Base-by-base conservation (phyloP, 805 yeast species). In the Wickerhamiella cacticola region DNA sequence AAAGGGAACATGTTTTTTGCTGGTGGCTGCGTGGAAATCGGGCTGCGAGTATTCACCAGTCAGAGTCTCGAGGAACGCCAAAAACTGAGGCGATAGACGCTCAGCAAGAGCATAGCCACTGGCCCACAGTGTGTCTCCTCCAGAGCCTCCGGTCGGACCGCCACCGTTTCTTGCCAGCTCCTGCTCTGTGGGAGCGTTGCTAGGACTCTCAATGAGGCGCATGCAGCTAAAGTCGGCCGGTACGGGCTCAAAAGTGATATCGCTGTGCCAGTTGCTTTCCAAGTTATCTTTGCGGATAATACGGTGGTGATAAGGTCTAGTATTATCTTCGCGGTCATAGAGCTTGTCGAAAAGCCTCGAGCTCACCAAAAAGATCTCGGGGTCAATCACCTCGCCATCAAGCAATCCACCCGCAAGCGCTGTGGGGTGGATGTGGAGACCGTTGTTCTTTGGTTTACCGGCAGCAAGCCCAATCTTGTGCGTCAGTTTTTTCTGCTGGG, bases 191-290 rank as follows among this genome's bases (percentile, higher is more conserved):
- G 46, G 41, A 25, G 24, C 25, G 25, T 35, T 26, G 22, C 41
- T 44, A 24, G 72, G 67, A 16, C 74, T 65, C 55, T 75, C 76
- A 56, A 71, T 65, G 54, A 74, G 75, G 10, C 54, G 45, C 54
- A 78, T 64, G 52, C 70, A 73, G 3, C 81, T 75, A 53, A 71
- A 64, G 19, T 76, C 78, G 2, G 80, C 73, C 5, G 80, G 79
- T 48, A 73, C 74, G 41, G 65, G 63, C 62, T 76, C 80, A 55
- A 75, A 78, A 36, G 71, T 71, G 45, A 76, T 65, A 57, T 75
- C 79, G 6, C 77, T 68, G 63, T 75, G 80, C 74, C 75, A 73
- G 31, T 44, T 44, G 40, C 18, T 25, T 33, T 43, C 46, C 6
- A 43, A 22, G 23, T 31, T 31, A 22, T 43, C 46, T 16, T 33